Conservation (phyloP, 2,329 filamentous ascomycete genomes). For the Penicillium glabrum region DNA sequence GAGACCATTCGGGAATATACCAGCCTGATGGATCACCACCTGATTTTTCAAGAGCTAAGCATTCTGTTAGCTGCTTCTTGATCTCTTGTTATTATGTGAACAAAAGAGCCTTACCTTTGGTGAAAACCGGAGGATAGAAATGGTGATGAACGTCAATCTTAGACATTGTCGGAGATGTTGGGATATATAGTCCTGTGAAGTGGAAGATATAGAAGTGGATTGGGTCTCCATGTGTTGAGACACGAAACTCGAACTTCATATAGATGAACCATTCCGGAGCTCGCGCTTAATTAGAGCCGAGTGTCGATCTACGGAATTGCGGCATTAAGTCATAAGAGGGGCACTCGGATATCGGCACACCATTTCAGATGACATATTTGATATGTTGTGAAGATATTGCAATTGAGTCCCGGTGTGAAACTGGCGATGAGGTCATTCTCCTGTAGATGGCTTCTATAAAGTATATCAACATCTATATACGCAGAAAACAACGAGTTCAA, state of each 20-base stretch:
- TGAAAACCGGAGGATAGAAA: conserved; percentile 1
- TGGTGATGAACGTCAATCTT: conserved; percentile 8
- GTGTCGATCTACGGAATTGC: no score
- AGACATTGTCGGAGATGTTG: background rate
- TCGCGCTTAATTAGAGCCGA: no score
- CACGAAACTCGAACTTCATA: no score
- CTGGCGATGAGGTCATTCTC: no score
- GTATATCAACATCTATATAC: background rate
- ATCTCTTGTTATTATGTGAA: background rate
- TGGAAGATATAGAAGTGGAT: background rate
- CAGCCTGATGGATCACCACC: conserved; percentile 10
- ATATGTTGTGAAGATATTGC: no score
- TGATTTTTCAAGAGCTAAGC: conserved; percentile 1
- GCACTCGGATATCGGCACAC: no score
- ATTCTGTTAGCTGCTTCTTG: background rate
- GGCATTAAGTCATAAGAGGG: no score
- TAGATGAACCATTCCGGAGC: no score
- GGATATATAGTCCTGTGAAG: background rate
- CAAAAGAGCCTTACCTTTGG: no score
- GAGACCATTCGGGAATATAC: conserved; percentile 7
- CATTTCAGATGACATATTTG: no score
- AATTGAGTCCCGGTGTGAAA: no score
- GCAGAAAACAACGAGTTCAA: background rate
- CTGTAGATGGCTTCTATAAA: no score
- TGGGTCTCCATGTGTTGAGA: background rate